Percentiles rank a stretch among this genome's conserved stretches.
Evolutionary conservation across 2,329 filamentous ascomycete species (phyloP).

Genomic region (Phialophora expanda): DNA sequence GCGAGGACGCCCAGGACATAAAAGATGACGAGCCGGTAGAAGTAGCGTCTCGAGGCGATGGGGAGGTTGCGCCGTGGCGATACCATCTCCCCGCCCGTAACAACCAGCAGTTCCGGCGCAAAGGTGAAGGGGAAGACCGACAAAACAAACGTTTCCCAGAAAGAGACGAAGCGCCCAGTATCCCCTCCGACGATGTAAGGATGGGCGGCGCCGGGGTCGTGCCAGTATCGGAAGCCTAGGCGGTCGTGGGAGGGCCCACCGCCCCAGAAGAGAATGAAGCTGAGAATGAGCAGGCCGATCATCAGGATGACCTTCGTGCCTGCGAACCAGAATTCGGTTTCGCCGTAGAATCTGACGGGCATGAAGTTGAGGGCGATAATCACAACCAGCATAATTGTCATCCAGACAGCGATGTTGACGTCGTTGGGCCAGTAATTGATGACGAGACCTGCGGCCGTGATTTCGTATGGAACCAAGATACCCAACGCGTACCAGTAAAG

Average conservation of each 20-base stretch:
- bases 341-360: conserved; percentile 58
- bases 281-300: conserved; percentile 58
- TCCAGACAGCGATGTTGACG: conserved; percentile 55
- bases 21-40: conserved; percentile 67
- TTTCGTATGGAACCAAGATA: conserved; percentile 62
- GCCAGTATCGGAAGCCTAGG: conserved; percentile 60
- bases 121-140: conserved; percentile 62
- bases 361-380: conserved; percentile 58
- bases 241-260: conserved; percentile 58
- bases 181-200: conserved; percentile 54
- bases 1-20: conserved; percentile 63
- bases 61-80: conserved; percentile 53
- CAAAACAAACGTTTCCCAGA: conserved; percentile 58
- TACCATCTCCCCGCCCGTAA: conserved; percentile 64
- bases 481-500: conserved; percentile 56
- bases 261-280: conserved; percentile 63
- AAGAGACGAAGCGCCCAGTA: conserved; percentile 58
- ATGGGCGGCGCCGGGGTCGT: conserved; percentile 56
- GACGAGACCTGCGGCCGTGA: conserved; percentile 68
- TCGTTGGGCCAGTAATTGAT: conserved; percentile 65
- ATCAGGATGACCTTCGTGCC: conserved; percentile 59
- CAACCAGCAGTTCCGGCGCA: conserved; percentile 61
- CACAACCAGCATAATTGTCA: conserved; percentile 64
- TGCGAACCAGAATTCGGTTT: conserved; percentile 62
- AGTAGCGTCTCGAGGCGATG: conserved; percentile 63